Evolutionary conservation across 345 rosid species (phyloP).

Genomic region (Salix exigua): DNA sequence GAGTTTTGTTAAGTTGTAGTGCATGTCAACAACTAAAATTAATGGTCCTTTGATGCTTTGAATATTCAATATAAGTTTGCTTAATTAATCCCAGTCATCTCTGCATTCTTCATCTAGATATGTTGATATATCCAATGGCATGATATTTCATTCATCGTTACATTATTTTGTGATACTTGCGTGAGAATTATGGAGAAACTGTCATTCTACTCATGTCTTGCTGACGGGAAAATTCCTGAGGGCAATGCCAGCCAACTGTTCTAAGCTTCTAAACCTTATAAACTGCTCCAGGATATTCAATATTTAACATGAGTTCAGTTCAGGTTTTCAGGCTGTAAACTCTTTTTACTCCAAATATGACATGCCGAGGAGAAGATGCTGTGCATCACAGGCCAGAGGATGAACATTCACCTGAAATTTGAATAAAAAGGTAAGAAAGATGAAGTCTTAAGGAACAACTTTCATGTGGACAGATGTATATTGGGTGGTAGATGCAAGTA

Average conservation of each 20-base stretch:
- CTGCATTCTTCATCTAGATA: neutral
- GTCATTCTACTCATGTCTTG: neutral
- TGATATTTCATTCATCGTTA: neutral
- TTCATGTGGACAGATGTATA: slow-evolving; percentile 16
- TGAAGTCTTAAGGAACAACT: neutral
- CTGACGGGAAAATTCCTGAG: neutral
- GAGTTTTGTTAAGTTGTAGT: neutral
- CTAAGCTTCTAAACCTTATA: neutral
- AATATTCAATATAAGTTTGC: neutral
- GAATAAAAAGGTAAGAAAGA: slow-evolving; percentile 12
- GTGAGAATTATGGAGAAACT: neutral
- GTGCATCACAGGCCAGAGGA: slow-evolving; percentile 6
- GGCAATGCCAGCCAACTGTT: neutral
- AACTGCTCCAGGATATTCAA: neutral
- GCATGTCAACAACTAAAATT: neutral
- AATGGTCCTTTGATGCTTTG: neutral
- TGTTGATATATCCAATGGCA: neutral
- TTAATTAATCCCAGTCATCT: neutral
- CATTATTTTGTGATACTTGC: neutral
- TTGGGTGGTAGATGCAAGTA: slow-evolving; percentile 13
- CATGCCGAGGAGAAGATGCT: slow-evolving; percentile 38
- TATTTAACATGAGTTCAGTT: neutral
- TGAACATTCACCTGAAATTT: slow-evolving; percentile 6
- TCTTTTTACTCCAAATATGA: slow-evolving; percentile 35
- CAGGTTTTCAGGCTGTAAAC: slow-evolving; percentile 27